These are phyloP conservation scores for Daldinia decipiens DNA, from an alignment of 495 filamentous ascomycete species.

Conservation along the genomic window DNA sequence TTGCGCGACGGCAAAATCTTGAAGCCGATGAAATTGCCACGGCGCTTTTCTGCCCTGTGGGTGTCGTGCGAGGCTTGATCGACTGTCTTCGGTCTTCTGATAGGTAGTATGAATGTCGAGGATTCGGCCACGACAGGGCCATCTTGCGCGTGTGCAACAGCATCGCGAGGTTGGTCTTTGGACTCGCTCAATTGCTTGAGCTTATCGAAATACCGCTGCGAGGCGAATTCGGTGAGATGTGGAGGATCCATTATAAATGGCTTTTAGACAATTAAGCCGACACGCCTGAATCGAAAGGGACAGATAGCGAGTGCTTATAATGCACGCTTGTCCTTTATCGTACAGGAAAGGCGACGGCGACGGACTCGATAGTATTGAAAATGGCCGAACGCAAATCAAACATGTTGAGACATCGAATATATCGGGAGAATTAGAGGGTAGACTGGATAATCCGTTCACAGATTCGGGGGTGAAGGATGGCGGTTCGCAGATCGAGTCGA, in stretches of 20 bases:
- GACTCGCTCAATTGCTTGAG: slow-evolving; percentile 53
- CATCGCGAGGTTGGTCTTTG: slow-evolving; percentile 44
- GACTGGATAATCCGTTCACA: slow-evolving; percentile 19
- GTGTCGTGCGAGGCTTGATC: slow-evolving; percentile 42
- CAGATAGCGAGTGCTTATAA: slow-evolving; percentile 40
- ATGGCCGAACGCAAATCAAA: slow-evolving; percentile 53
- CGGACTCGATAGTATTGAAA: slow-evolving; percentile 47
- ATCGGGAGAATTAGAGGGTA: slow-evolving; percentile 19
- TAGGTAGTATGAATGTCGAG: slow-evolving; percentile 54
- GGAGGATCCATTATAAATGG: slow-evolving; percentile 60
- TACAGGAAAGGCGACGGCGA: slow-evolving; percentile 47
- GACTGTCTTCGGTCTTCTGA: slow-evolving; percentile 48
- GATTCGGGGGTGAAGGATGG: slow-evolving; percentile 12
- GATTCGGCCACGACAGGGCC: slow-evolving; percentile 38
- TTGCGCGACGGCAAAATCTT: slow-evolving; percentile 45
- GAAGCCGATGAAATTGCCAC: slow-evolving; percentile 45
- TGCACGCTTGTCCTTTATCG: slow-evolving; percentile 52
- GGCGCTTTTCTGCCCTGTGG: slow-evolving; percentile 51
- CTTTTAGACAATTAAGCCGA: slow-evolving; percentile 27
- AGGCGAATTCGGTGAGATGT: slow-evolving; percentile 68
- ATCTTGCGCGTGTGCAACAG: slow-evolving; percentile 37
- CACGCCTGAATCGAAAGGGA: slow-evolving; percentile 41
- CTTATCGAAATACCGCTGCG: slow-evolving; percentile 64
- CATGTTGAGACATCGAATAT: slow-evolving; percentile 58
- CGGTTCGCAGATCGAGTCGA: slow-evolving; percentile 16